These are phyloP conservation scores for Pleurotus cornucopiae DNA, from an alignment of 768 basidiomycete species.

Conservation along the genomic window DNA sequence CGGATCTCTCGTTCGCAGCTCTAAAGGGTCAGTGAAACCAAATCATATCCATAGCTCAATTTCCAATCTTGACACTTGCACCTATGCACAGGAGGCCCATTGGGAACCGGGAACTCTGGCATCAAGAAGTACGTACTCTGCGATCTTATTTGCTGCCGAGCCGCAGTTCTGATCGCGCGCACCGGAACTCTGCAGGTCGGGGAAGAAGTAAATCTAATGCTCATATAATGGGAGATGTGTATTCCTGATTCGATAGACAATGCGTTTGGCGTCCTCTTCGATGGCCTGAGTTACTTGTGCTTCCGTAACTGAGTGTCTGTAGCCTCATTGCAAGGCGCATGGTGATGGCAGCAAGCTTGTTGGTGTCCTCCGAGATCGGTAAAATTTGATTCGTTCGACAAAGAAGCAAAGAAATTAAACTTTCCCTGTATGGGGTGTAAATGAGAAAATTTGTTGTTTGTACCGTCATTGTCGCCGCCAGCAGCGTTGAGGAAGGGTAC, in stretches of 20 bases:
- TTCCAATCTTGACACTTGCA: slow-evolving; percentile 8
- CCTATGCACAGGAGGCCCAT: slow-evolving; percentile 51
- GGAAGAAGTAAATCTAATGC: slow-evolving; percentile 10
- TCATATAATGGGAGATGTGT: not conserved
- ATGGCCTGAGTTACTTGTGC: too few species aligned
- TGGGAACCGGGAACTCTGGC: slow-evolving; percentile 55
- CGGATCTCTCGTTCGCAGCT: slow-evolving; percentile 30
- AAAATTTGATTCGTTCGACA: not conserved
- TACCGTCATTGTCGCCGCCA: not conserved
- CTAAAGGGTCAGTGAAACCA: slow-evolving; percentile 41
- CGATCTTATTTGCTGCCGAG: not conserved
- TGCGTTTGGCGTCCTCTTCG: too few species aligned
- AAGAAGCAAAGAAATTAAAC: not conserved
- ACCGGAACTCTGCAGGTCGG: slow-evolving; percentile 6
- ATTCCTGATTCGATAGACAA: not conserved
- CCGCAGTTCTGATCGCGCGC: not conserved
- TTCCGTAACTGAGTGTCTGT: not conserved
- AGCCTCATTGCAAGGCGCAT: slow-evolving; percentile 7
- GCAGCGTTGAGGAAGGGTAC: not conserved
- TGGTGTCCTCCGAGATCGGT: not conserved
- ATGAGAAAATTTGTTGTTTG: not conserved
- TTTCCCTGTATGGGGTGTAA: not conserved
- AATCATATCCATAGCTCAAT: not conserved
- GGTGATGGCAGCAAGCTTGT: slow-evolving; percentile 8
- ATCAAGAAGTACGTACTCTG: slow-evolving; percentile 76